Conservation (phyloP, 176 grass and related monocot genomes). For the Oryza brachyantha region DNA sequence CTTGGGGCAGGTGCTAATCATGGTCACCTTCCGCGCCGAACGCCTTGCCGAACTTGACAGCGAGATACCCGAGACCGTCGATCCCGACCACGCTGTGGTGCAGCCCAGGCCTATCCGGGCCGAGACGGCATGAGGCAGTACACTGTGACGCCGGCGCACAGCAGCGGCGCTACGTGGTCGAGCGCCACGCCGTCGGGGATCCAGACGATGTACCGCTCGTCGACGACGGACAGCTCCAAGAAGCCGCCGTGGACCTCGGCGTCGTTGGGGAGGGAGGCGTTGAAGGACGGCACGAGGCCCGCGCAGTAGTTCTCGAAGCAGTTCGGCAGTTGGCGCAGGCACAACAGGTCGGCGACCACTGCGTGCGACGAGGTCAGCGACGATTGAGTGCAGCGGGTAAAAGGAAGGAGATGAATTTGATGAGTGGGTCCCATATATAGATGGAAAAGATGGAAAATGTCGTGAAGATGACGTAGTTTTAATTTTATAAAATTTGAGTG, state of each 20-base stretch:
- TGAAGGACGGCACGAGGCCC: constrained; percentile 28
- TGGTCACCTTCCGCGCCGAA: constrained; percentile 49
- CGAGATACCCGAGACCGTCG: constrained; percentile 50
- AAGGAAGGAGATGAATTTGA: too few relatives aligned
- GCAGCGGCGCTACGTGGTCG: constrained; percentile 31
- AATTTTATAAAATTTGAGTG: too few relatives aligned
- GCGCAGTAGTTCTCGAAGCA: constrained; percentile 44
- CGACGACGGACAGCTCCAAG: constrained; percentile 25
- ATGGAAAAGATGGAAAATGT: too few relatives aligned
- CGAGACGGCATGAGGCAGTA: constrained; percentile 42
- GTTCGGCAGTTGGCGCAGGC: constrained; percentile 31
- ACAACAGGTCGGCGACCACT: constrained; percentile 34
- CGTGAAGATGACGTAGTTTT: too few relatives aligned
- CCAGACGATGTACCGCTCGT: constrained; percentile 35
- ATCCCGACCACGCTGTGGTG: constrained; percentile 49
- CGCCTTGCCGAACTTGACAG: constrained; percentile 53
- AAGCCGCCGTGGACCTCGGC: constrained; percentile 43
- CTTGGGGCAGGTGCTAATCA: constrained; percentile 42
- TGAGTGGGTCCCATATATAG: too few relatives aligned
- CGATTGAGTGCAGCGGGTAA: too few relatives aligned
- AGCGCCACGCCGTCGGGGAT: constrained; percentile 38
- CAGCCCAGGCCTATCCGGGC: constrained; percentile 34
- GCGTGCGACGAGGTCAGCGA: too few relatives aligned
- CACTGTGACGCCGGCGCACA: constrained; percentile 58
- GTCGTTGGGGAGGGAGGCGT: constrained; percentile 37